phyloP scores from a whole-genome alignment of 2,329 filamentous ascomycete species.

The Pezicula carpinea region DNA sequence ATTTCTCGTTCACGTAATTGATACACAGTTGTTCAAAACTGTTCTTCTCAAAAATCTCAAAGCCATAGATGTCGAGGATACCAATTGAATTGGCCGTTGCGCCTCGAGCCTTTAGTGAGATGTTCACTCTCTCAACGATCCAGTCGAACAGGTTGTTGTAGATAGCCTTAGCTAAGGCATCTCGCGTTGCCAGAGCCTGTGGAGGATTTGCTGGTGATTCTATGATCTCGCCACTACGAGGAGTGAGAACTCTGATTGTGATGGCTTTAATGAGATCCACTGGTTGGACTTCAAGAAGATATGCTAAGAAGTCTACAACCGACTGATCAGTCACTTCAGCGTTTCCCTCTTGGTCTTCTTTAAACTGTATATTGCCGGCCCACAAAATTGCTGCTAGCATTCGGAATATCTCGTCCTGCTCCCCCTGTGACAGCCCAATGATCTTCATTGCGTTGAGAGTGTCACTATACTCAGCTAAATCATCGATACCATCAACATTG shows the following conservation, averaged over 20 bases:
- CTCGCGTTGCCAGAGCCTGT: constrained; percentile 81
- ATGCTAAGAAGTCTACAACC: constrained; percentile 90
- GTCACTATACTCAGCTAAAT: constrained; percentile 81
- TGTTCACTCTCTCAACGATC: constrained; percentile 92
- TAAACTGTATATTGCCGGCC: constrained; percentile 91
- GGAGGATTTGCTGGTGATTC: constrained; percentile 79
- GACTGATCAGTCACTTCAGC: constrained; percentile 83
- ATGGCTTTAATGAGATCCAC: constrained; percentile 79
- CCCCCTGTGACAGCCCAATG: constrained; percentile 80
- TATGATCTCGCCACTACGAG: constrained; percentile 60
- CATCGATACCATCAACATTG: constrained; percentile 91
- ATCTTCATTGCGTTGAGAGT: constrained; percentile 92
- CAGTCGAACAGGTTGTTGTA: constrained; percentile 98
- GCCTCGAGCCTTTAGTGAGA: constrained; percentile 75
- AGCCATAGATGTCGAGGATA: constrained; percentile 98
- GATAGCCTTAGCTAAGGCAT: constrained; percentile 90
- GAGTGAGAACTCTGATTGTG: constrained; percentile 79
- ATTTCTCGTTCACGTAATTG: constrained; percentile 99
- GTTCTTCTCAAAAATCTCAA: constrained; percentile 99
- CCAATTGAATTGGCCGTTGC: constrained; percentile 80
- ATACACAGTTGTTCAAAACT: constrained; percentile 99
- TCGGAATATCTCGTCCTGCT: constrained; percentile 95
- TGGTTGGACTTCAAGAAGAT: constrained; percentile 83
- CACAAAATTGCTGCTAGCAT: constrained; percentile 90
- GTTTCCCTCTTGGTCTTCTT: constrained; percentile 84